A percentile compares a stretch with the other conserved stretches of the same genome.
Evolutionary conservation across 345 rosid genomes (phyloP).

Genomic region (Gossypium australe): DNA sequence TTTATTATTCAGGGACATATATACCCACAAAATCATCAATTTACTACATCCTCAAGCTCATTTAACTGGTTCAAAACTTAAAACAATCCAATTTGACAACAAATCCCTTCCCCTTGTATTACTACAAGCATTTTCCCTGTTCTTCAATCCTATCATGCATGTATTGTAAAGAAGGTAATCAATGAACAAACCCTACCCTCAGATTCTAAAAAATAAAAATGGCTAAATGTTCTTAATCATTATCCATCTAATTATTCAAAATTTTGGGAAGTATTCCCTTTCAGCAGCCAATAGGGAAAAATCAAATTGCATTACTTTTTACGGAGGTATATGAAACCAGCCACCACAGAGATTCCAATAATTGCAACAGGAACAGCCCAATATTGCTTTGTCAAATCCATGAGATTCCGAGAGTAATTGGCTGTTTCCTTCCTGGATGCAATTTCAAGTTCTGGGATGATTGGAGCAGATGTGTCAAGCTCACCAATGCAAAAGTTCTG

Average conservation of each 20-base stretch:
- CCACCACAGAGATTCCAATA: conserved; percentile 53
- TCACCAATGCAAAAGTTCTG: conserved; percentile 72
- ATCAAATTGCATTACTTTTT: conserved; percentile 41
- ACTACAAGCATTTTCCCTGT: not conserved
- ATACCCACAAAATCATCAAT: not conserved
- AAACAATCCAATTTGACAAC: not conserved
- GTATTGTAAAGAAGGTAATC: not conserved
- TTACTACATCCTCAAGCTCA: not conserved
- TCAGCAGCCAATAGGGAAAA: conserved; percentile 4
- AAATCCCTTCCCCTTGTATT: not conserved
- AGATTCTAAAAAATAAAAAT: conserved; percentile 1
- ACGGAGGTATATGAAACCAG: conserved; percentile 47
- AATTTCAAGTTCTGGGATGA: conserved; percentile 65
- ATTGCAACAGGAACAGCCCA: conserved; percentile 68
- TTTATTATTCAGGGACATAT: not conserved
- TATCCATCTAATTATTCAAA: conserved; percentile 16
- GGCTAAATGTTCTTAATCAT: not conserved
- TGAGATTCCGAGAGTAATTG: conserved; percentile 31
- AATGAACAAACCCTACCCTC: conserved; percentile 8
- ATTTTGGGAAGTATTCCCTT: conserved; percentile 6
- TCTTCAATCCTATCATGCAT: not conserved
- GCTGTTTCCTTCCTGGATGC: conserved; percentile 32
- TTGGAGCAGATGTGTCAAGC: conserved; percentile 46
- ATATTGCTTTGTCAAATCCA: conserved; percentile 50
- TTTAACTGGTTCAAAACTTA: not conserved